Percentiles rank a stretch among this genome's conserved stretches.
phyloP scores from a whole-genome alignment of 352 stramenopile species.

The Plasmopara muralis region DNA sequence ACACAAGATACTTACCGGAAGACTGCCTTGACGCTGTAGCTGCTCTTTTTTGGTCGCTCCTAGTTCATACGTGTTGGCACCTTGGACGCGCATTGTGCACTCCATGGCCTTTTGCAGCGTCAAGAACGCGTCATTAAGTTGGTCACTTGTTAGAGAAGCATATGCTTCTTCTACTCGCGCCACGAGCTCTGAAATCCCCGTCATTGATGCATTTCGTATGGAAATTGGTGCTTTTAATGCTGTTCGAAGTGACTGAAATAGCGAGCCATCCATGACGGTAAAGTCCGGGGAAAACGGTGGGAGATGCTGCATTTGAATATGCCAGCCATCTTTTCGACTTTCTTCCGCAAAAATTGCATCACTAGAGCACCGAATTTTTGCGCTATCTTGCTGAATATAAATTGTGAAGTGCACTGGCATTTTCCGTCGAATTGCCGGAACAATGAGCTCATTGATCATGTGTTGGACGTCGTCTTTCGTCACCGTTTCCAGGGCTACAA shows the following conservation, averaged over 20 bases:
- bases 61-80: conserved; percentile 38
- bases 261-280: conserved; percentile 28
- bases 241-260: conserved; percentile 29
- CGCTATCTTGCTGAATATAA: conserved; percentile 40
- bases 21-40: conserved; percentile 29
- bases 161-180: conserved; percentile 22
- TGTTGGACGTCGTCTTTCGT: conserved; percentile 37
- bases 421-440: conserved; percentile 27
- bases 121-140: conserved; percentile 37
- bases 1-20: conserved; percentile 36
- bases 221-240: conserved; percentile 18
- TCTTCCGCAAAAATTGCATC: conserved; percentile 31
- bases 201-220: conserved; percentile 2
- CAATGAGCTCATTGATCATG: conserved; percentile 31
- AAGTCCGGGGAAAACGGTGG: conserved; percentile 41
- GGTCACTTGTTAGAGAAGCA: conserved; percentile 19
- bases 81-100: conserved; percentile 36
- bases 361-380: conserved; percentile 30
- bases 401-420: conserved; percentile 33
- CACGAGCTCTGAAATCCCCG: conserved; percentile 26
- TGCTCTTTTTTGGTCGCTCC: conserved; percentile 23
- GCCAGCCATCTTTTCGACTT: conserved; percentile 30
- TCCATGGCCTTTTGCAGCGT: conserved; percentile 39
- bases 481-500: conserved; percentile 28
- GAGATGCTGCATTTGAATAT: conserved; percentile 32